Evolutionary conservation across 2,329 filamentous ascomycete species (phyloP), one percentile per base, ranked within the genome.

Genomic region (Fusarium hostae): DNA sequence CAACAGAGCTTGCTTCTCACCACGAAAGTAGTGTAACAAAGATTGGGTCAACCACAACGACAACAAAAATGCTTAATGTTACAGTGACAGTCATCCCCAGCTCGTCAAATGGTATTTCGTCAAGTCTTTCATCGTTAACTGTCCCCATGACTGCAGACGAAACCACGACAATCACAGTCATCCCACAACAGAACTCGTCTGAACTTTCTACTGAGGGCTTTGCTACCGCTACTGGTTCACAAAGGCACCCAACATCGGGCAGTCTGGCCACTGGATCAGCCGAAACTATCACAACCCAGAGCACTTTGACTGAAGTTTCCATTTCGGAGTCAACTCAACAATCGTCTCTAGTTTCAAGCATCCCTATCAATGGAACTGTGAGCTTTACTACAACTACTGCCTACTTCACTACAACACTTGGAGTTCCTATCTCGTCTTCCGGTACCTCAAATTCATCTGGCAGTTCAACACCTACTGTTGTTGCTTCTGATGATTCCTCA

Each of bases 31-130:
- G 26, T 41, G 44, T 52, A 20, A 48, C n/a, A 32, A 28, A 28
- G n/a, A 30, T 45, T 13, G 16, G 40, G 15, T 51, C 50, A 13
- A 59, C 43, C 30, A 73, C 48, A 13, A 73, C 66, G 16, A 73
- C 59, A 22, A 73, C 70, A 22, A 37, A 59, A 35, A n/a, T 61
- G 13, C 22, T 73, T 15, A 73, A 59, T 54, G 32, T 64, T 24
- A 73, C 70, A 20, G 51, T 68, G 28, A 71, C 67, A 32, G 30
- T 64, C n/a, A 20, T 8, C 16, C 35, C n/a, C 11, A 22, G n/a
- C 24, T 50, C 45, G 15, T 64, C 40, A 12, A 41, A 26, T 10
- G 32, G 22, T 28, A 34, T 41, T 15, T 22, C 45, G 13, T 71
- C 68, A 32, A 51, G 18, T 13, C 10, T 34, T 47, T 54, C n/a